Evolutionary conservation across 768 basidiomycete species (phyloP), one percentile per base, ranked within the genome.

Genomic region (Phlebiopsis flavidoalba): DNA sequence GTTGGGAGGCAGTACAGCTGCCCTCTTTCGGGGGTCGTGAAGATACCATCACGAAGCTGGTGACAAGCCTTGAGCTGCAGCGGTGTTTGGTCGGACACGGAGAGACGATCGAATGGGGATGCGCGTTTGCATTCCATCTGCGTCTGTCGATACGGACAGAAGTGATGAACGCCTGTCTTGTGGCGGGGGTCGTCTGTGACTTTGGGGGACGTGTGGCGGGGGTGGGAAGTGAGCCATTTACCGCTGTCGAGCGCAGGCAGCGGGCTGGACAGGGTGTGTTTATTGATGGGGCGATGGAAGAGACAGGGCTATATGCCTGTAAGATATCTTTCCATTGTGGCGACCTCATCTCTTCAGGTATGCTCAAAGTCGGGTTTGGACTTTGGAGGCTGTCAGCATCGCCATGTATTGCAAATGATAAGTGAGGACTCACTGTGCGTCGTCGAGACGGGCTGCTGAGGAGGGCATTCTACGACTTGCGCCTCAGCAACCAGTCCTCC

Each of bases 381-480:
- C 54, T 37, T 11, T 2, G 17, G 17, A 12, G 40, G 17, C 12
- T 12, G 40, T 43, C 12, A 43, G 8, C 40, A 17, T 12, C 2
- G 40, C 17, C 17, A 3, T 43, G 3, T 2, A 43, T 12, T 12
- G 40, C 40, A 12, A 43, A 43, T 43, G 40, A 43, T 43, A 12
- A 3, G 40, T 31, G 26, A 31, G 2, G 10, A 43, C 40, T 43
- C 12, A 43, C 40, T 43, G 8, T 43, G 3, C 40, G 40, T 43
- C 10, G 40, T 12, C 12, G 3, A 8, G 40, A 43, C n/a, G 40
- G 40, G 40, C 12, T 12, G 40, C 17, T 43, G 40, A 43, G 40
- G 11, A 43, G 17, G n/a, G 40, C n/a, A 67, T 58, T 66, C 64
- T 15, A 71, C 63, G 43, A 55, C 47, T 31, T 62, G 68, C 70